Conservation (phyloP, 768 basidiomycete species). For the Phaffia tasmanica region DNA sequence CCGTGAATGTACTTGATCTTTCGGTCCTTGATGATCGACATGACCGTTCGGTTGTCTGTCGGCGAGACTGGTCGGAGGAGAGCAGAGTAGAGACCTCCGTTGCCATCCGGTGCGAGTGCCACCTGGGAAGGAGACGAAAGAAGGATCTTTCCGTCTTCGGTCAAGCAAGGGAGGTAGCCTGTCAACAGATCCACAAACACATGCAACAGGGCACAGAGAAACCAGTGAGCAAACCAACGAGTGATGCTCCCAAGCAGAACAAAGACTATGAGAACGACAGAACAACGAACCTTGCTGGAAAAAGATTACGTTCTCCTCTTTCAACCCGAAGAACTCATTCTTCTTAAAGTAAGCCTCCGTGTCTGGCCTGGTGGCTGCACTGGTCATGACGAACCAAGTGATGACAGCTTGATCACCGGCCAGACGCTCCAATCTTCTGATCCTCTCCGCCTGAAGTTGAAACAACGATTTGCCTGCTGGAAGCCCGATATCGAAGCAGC, state of each 20-base stretch:
- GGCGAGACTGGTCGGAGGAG: conserved; percentile 59
- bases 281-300: conserved; percentile 79
- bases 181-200: background rate
- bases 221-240: conserved; percentile 63
- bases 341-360: conserved; percentile 75
- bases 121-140: conserved; percentile 65
- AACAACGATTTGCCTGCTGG: conserved; percentile 89
- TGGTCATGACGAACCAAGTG: conserved; percentile 99
- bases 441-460: conserved; percentile 95
- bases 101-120: conserved; percentile 95
- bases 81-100: conserved; percentile 93
- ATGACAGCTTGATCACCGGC: conserved; percentile 61
- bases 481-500: conserved; percentile 93
- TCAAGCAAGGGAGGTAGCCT: conserved; percentile 93
- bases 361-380: conserved; percentile 78
- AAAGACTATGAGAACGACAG: background rate
- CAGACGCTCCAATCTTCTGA: conserved; percentile 65
- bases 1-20: conserved; percentile 80
- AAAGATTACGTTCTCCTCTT: conserved; percentile 67
- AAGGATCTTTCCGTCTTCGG: conserved; percentile 84
- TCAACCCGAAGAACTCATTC: conserved; percentile 70
- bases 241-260: conserved; percentile 65
- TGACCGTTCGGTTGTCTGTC: conserved; percentile 57
- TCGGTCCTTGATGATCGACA: conserved; percentile 66
- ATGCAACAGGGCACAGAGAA: background rate